Conservation (phyloP, 2,329 filamentous ascomycete species). For the Xylaria sp. region DNA sequence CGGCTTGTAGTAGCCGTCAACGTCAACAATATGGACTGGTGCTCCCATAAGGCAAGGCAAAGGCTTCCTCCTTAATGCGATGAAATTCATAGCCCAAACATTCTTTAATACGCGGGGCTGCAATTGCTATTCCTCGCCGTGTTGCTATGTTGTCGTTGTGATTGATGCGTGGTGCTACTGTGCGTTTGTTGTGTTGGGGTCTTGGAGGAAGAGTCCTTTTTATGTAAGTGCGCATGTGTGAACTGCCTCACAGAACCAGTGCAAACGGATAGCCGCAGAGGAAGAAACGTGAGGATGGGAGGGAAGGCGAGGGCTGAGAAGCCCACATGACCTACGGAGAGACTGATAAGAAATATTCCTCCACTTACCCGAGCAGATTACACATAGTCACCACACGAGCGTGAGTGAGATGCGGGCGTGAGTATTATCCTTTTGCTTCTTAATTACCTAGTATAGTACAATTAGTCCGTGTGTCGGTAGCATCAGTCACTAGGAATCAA, state of each 20-base stretch:
- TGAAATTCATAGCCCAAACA: background rate
- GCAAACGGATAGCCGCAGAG: background rate
- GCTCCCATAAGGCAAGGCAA: background rate
- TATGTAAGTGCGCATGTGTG: background rate
- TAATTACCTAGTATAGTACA: conserved; percentile 2
- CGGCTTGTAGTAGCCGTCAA: background rate
- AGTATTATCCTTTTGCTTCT: background rate
- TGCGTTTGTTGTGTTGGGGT: background rate
- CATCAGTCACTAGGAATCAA: conserved; percentile 1
- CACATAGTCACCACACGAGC: conserved; percentile 16
- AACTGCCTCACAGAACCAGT: background rate
- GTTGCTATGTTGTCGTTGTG: background rate
- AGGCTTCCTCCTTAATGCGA: background rate
- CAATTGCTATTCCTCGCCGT: background rate
- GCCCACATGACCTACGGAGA: background rate
- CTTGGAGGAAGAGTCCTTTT: background rate
- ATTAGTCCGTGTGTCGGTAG: conserved; percentile 6
- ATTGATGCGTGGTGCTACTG: background rate
- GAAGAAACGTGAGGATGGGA: background rate
- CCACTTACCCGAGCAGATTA: conserved; percentile 14
- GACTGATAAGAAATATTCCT: conserved; percentile 4
- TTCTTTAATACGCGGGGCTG: background rate
- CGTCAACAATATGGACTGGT: background rate
- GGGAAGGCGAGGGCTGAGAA: background rate
- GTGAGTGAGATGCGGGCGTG: background rate